Base-by-base conservation (phyloP, 1,139 yeast species). In the Zygosaccharomyces pseudobailii region DNA sequence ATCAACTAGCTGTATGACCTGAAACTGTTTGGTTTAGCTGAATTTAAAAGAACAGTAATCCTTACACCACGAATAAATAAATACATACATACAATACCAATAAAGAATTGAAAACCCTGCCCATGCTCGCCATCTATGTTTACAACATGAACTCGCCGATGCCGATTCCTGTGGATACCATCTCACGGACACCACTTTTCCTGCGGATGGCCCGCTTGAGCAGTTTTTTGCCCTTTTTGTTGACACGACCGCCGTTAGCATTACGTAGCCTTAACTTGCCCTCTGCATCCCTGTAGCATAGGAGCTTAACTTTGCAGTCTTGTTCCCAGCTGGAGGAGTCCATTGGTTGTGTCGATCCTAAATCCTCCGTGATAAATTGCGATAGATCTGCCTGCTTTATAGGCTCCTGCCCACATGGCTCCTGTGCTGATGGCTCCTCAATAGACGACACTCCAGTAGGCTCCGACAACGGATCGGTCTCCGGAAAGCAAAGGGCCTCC, bases 111-210 rank as follows among this genome's bases (percentile, higher is more conserved):
- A 46, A 37, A 42, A 40, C 40, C 28, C 37, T 39, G 41, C 39
- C 40, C 32, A 38, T 25, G 40, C 35, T 31, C 35, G 34, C 33
- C 37, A 31, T 36, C 31, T 23, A 23, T 31, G n/a, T n/a, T 37
- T 55, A 58, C 46, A 63, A 52, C 67, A 64, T 64, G 55, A 64
- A 61, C 45, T 64, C 68, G 31, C 62, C 60, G 36, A 64, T 56
- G 36, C 63, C 64, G 27, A 60, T 55, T 51, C 60, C 60, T 21
- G 64, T 62, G 34, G 65, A 62, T 20, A 63, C 58, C 67, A 63
- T 64, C 47, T 62, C 60, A 49, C 62, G 50, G 34, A 62, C 56
- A 34, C 67, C 67, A 42, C 65, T 59, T 41, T 61, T 62, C 47
- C 67, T 54, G 50, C 67, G 60, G 21, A 62, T 52, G 24, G 58